A percentile compares a stretch with the other conserved stretches of the same genome.
phyloP scores from a whole-genome alignment of 768 basidiomycete species.

The Pleurotus salmoneostramineus region DNA sequence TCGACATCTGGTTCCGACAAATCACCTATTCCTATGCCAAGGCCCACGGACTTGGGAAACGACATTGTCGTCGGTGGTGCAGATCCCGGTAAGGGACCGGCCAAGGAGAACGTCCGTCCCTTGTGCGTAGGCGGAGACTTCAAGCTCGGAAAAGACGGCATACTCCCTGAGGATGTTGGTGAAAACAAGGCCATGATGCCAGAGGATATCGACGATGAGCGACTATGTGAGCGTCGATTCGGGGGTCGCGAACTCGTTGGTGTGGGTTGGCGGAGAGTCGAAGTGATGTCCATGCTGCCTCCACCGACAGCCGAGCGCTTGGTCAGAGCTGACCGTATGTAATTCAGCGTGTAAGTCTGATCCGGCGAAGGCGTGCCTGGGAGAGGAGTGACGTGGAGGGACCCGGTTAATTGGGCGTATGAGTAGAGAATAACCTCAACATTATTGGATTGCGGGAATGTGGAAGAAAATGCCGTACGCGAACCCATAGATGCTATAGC shows the following conservation, averaged over 20 bases:
- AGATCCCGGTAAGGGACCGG: slow-evolving; percentile 1
- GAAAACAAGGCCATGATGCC: slow-evolving; percentile 5
- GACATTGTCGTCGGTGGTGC: neutral
- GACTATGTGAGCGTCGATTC: slow-evolving; percentile 12
- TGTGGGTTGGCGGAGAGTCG: slow-evolving; percentile 43
- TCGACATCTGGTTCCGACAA: slow-evolving; percentile 43
- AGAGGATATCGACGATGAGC: slow-evolving; percentile 5
- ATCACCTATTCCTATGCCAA: slow-evolving; percentile 15
- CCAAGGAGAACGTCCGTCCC: slow-evolving; percentile 8
- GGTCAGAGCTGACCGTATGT: slow-evolving; percentile 46
- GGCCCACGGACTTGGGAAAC: slow-evolving; percentile 11
- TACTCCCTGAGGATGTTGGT: slow-evolving; percentile 30
- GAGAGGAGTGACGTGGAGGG: slow-evolving; percentile 52
- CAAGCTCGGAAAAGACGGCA: slow-evolving; percentile 51
- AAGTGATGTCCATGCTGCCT: slow-evolving; percentile 77
- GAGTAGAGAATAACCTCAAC: slow-evolving; percentile 80
- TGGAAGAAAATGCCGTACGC: slow-evolving; percentile 38
- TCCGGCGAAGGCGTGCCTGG: slow-evolving; percentile 32
- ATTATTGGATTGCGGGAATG: slow-evolving; percentile 42
- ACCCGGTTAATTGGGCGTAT: slow-evolving; percentile 77
- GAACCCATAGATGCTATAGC: slow-evolving; percentile 19
- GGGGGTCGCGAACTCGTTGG: slow-evolving; percentile 16
- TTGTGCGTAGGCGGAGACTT: slow-evolving; percentile 41
- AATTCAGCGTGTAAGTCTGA: slow-evolving; percentile 39
- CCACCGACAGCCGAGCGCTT: slow-evolving; percentile 55